These are phyloP conservation scores for Amylocystis lapponica DNA, from an alignment of 768 basidiomycete species.

Conservation along the genomic window DNA sequence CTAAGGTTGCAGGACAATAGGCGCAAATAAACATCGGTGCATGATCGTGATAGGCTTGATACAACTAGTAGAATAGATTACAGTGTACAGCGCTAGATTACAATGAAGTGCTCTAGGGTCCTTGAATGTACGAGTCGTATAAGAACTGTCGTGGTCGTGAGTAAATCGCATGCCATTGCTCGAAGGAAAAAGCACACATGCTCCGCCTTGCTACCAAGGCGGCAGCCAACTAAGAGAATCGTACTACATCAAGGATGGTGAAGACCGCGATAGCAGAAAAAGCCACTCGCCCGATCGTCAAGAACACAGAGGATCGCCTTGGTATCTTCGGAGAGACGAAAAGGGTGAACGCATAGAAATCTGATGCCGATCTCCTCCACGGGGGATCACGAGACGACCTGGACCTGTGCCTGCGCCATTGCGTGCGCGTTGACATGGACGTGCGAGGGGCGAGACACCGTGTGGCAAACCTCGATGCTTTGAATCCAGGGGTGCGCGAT, in stretches of 20 bases:
- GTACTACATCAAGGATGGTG: constrained; percentile 8
- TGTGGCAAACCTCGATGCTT: constrained; percentile 78
- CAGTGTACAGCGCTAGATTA: too few species aligned
- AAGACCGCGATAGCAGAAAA: constrained; percentile 1
- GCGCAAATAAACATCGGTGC: constrained; percentile 12
- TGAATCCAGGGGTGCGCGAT: constrained; percentile 75
- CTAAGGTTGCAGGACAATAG: constrained; percentile 12
- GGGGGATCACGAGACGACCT: constrained; percentile 22
- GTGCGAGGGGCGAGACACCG: constrained; percentile 56
- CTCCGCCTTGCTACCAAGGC: constrained; percentile 4
- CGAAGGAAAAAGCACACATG: constrained; percentile 4
- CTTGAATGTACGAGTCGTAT: neutral
- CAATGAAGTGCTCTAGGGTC: too few species aligned
- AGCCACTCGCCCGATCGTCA: neutral
- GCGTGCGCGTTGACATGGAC: constrained; percentile 53
- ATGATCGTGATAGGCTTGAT: neutral
- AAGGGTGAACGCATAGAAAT: neutral
- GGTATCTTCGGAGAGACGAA: constrained; percentile 2
- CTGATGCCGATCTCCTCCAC: neutral
- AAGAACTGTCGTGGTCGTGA: neutral
- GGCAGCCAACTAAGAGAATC: constrained; percentile 7
- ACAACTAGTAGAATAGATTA: constrained; percentile 4
- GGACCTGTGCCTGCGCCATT: constrained; percentile 49
- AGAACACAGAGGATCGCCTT: constrained; percentile 1
- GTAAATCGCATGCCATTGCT: constrained; percentile 4